Percentiles rank a stretch among this genome's conserved stretches.
These are phyloP conservation scores for Coprinopsis marcescibilis DNA, from an alignment of 768 basidiomycete genomes.

Conservation along the genomic window DNA sequence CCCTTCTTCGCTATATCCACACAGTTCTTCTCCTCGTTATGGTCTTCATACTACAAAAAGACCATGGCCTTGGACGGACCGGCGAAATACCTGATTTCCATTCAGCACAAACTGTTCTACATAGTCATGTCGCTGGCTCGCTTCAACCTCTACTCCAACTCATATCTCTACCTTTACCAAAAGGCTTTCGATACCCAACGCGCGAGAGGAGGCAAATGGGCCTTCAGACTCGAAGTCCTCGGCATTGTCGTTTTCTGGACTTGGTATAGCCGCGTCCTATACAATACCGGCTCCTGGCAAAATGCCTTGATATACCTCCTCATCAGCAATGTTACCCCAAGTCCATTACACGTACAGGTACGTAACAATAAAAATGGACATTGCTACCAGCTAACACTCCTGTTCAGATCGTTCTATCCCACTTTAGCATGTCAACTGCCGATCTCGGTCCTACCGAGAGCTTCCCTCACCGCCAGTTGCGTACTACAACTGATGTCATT, in stretches of 20 bases:
- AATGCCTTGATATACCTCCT: constrained; percentile 69
- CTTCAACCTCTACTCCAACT: constrained; percentile 91
- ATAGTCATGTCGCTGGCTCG: constrained; percentile 83
- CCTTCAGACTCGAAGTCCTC: constrained; percentile 68
- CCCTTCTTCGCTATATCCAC: constrained; percentile 95
- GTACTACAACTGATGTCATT: constrained; percentile 95
- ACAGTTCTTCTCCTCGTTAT: constrained; percentile 77
- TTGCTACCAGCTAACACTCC: not conserved
- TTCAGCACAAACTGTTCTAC: constrained; percentile 94
- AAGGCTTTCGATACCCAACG: constrained; percentile 60
- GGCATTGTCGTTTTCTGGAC: constrained; percentile 81
- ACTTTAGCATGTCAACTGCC: constrained; percentile 91
- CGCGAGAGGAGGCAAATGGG: constrained; percentile 68
- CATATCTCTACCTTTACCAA: constrained; percentile 69
- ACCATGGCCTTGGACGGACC: constrained; percentile 74
- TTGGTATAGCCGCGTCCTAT: constrained; percentile 76
- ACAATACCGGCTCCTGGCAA: constrained; percentile 65
- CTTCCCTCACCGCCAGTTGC: constrained; percentile 88
- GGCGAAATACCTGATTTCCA: constrained; percentile 54
- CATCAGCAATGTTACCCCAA: constrained; percentile 79
- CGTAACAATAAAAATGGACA: constrained; percentile 16
- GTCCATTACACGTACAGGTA: constrained; percentile 94
- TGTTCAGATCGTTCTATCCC: constrained; percentile 88
- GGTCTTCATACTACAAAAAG: constrained; percentile 93
- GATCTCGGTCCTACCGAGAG: constrained; percentile 90